Conservation (phyloP, 495 filamentous ascomycete genomes). For the Xylaria castorea region DNA sequence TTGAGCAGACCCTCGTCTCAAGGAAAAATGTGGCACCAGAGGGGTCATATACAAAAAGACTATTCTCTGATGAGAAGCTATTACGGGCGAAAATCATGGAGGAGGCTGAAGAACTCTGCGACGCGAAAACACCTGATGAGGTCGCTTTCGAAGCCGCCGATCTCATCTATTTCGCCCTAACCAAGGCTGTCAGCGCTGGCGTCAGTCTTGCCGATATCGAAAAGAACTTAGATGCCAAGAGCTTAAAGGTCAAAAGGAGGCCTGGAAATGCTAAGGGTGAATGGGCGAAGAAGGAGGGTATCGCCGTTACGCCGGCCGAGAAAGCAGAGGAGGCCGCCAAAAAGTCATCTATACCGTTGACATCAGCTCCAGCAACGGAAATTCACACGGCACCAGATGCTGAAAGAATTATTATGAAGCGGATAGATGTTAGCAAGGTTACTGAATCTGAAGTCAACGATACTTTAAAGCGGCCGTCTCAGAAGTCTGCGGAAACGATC, state of each 20-base stretch:
- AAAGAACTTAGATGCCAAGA: slow-evolving; percentile 90
- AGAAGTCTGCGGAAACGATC: slow-evolving; percentile 88
- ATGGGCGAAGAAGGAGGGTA: slow-evolving; percentile 82
- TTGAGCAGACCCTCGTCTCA: slow-evolving; percentile 82
- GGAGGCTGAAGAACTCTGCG: slow-evolving; percentile 92
- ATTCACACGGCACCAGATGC: slow-evolving; percentile 58
- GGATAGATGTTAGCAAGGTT: slow-evolving; percentile 70
- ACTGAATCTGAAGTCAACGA: slow-evolving; percentile 66
- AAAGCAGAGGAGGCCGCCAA: slow-evolving; percentile 51
- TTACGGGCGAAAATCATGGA: slow-evolving; percentile 97
- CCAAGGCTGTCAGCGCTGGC: slow-evolving; percentile 82
- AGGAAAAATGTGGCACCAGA: slow-evolving; percentile 81
- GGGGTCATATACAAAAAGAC: slow-evolving; percentile 89
- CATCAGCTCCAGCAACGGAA: slow-evolving; percentile 34
- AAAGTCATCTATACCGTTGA: slow-evolving; percentile 29
- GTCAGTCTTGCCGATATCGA: slow-evolving; percentile 88
- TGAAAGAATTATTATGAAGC: slow-evolving; percentile 81
- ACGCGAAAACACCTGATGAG: slow-evolving; percentile 79
- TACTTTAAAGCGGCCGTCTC: slow-evolving; percentile 84
- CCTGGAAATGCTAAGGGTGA: slow-evolving; percentile 92
- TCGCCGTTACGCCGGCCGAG: slow-evolving; percentile 50
- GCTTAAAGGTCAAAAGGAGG: slow-evolving; percentile 87
- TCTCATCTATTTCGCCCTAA: slow-evolving; percentile 92
- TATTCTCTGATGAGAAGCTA: slow-evolving; percentile 91
- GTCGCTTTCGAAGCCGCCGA: slow-evolving; percentile 94